phyloP scores from a whole-genome alignment of 768 basidiomycete genomes.

The Tephrocybe sp. region DNA sequence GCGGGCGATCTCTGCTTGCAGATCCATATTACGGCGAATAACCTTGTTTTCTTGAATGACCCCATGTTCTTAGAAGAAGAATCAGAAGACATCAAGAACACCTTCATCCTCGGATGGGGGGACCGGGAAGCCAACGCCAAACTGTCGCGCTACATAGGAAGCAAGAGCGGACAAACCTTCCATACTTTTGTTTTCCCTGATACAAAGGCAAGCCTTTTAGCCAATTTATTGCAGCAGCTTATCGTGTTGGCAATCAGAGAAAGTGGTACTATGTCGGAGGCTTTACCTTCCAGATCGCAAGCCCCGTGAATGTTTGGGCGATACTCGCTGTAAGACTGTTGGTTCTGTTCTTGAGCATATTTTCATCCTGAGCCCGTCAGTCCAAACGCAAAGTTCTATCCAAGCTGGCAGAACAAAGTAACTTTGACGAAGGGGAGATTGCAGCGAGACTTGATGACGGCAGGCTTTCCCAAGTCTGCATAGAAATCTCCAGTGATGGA shows the following conservation, averaged over 20 bases:
- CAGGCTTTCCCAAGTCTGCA: constrained; percentile 38
- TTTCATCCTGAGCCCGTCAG: constrained; percentile 15
- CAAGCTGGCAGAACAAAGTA: constrained; percentile 33
- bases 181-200: constrained; percentile 51
- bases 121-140: constrained; percentile 27
- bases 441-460: constrained; percentile 34
- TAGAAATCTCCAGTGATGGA: constrained; percentile 17
- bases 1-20: constrained; percentile 40
- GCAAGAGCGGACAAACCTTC: constrained; percentile 21
- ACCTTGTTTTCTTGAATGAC: constrained; percentile 51
- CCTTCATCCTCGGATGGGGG: constrained; percentile 57
- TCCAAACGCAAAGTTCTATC: constrained; percentile 29
- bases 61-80: constrained; percentile 51
- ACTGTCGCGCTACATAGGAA: constrained; percentile 27
- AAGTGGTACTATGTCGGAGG: constrained; percentile 52
- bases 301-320: constrained; percentile 35
- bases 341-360: background rate
- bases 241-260: constrained; percentile 25
- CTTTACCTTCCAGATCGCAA: constrained; percentile 36
- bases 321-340: constrained; percentile 31
- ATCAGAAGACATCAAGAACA: constrained; percentile 18
- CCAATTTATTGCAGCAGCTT: background rate
- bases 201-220: constrained; percentile 34
- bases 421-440: constrained; percentile 31
- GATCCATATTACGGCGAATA: constrained; percentile 29